These are phyloP conservation scores for Geum urbanum DNA, from an alignment of 306 rosid species.

Conservation along the genomic window DNA sequence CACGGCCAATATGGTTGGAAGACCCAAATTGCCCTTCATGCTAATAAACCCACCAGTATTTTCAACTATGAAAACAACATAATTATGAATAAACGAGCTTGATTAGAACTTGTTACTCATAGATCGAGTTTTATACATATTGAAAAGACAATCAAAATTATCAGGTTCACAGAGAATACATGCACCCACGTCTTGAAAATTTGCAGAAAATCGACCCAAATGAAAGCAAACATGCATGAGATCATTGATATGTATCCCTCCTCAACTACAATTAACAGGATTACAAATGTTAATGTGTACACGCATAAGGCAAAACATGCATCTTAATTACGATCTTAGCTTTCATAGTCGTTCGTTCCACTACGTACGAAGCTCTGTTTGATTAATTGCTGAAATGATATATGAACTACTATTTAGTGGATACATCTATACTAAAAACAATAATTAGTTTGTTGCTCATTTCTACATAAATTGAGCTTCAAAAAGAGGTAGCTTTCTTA, in stretches of 20 bases:
- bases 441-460: neutral
- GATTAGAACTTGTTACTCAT: neutral
- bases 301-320: neutral
- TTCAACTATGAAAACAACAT: no score
- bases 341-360: neutral
- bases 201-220: neutral
- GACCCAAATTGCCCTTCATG: neutral
- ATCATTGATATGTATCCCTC: neutral
- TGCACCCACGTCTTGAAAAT: neutral
- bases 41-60: neutral
- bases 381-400: neutral
- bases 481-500: slow-evolving; percentile 1
- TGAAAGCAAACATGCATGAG: no score
- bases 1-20: neutral
- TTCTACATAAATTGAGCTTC: neutral
- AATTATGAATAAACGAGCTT: neutral
- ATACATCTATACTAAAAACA: neutral
- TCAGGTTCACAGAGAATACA: neutral
- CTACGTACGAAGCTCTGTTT: neutral
- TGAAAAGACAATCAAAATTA: neutral
- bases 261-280: neutral
- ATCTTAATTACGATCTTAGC: no score
- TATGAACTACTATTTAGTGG: neutral
- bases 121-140: no score
- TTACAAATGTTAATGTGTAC: neutral